Evolutionary conservation across 257 asterid genomes (phyloP).

Genomic region (Coffea canephora): DNA sequence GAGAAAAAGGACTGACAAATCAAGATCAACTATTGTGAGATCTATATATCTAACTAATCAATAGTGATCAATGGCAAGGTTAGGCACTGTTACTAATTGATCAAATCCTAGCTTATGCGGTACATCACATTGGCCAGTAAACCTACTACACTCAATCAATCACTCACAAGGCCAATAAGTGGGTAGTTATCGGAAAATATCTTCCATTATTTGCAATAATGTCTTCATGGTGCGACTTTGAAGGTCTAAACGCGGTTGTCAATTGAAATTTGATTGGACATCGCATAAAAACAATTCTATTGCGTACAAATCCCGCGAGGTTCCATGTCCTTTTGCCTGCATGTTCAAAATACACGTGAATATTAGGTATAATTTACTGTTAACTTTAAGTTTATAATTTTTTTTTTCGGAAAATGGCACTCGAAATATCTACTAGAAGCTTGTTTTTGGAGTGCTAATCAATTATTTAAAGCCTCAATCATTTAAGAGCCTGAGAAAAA

Average conservation of each 20-base stretch:
- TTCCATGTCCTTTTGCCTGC: background rate
- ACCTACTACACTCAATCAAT: background rate
- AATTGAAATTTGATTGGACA: background rate
- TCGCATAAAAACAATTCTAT: background rate
- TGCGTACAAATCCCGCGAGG: background rate
- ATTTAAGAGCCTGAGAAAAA: background rate
- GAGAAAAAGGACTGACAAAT: too few species aligned
- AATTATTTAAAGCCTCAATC: background rate
- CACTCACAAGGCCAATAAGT: background rate
- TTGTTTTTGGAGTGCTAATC: too few species aligned
- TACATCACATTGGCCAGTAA: background rate
- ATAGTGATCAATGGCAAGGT: background rate
- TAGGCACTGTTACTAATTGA: background rate
- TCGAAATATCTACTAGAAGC: too few species aligned
- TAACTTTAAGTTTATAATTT: background rate
- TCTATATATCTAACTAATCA: too few species aligned
- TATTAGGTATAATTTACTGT: background rate
- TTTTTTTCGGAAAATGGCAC: too few species aligned
- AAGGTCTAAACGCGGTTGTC: background rate
- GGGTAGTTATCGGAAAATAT: too few species aligned
- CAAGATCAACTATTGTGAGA: background rate
- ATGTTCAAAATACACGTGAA: background rate
- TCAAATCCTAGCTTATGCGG: background rate
- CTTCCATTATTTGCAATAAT: background rate
- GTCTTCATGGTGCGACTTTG: background rate